Percentiles rank a stretch among this genome's conserved stretches.
Conservation (phyloP, 2,329 filamentous ascomycete genomes). For the Pestalotiopsis sp. region DNA sequence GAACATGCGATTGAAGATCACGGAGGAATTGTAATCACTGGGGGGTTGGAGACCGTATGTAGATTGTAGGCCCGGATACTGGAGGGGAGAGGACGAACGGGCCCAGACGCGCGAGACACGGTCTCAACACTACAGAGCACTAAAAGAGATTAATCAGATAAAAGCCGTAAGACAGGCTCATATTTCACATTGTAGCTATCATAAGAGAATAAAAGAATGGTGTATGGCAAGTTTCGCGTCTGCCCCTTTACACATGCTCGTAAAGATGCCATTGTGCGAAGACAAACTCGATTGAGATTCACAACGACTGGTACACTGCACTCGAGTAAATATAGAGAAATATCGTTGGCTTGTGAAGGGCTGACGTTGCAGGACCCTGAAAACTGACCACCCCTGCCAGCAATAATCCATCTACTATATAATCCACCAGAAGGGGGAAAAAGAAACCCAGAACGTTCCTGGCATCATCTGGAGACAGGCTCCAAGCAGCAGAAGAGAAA, state of each 20-base stretch:
- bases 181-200: not conserved
- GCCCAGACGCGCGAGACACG: slow-evolving; percentile 39
- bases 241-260: not conserved
- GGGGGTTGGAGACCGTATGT: not conserved
- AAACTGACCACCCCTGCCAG: not conserved
- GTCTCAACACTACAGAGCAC: slow-evolving; percentile 32
- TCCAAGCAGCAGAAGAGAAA: not conserved
- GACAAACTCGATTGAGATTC: no score
- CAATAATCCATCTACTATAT: not conserved
- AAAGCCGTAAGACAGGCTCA: not conserved
- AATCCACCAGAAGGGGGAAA: not conserved
- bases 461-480: slow-evolving; percentile 1
- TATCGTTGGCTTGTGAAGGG: not conserved
- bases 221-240: not conserved
- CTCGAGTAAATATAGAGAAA: not conserved
- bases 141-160: not conserved
- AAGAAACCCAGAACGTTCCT: slow-evolving; percentile 1
- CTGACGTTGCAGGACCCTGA: slow-evolving; percentile 6
- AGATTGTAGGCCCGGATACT: not conserved
- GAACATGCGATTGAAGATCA: slow-evolving; percentile 6
- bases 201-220: not conserved
- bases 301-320: not conserved
- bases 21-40: not conserved
- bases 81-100: not conserved
- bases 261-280: no score